Evolutionary conservation across 768 basidiomycete species (phyloP).

Genomic region (Mycena vulgaris): DNA sequence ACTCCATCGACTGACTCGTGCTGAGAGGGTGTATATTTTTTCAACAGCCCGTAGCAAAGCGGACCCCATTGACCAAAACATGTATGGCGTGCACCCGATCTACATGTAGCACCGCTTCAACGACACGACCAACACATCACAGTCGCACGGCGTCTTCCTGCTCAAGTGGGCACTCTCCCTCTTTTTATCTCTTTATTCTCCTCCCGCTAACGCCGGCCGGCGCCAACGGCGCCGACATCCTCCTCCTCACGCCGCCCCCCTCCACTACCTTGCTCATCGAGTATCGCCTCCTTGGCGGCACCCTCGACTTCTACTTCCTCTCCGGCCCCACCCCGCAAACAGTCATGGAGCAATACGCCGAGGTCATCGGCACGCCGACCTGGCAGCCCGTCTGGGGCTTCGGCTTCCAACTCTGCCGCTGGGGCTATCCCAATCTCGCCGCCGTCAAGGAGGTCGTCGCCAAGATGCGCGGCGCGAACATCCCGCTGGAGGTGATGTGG

Average conservation of each 20-base stretch:
- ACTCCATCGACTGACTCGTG: too few relatives aligned
- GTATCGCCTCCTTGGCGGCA: slow-evolving; percentile 83
- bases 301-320: slow-evolving; percentile 85
- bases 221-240: slow-evolving; percentile 79
- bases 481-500: slow-evolving; percentile 92
- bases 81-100: slow-evolving; percentile 82
- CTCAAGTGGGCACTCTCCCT: slow-evolving; percentile 62
- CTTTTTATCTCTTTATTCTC: not conserved
- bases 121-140: slow-evolving; percentile 61
- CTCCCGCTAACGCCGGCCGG: slow-evolving; percentile 49
- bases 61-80: slow-evolving; percentile 78
- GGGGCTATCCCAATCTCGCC: slow-evolving; percentile 43
- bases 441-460: slow-evolving; percentile 59
- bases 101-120: slow-evolving; percentile 84
- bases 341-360: slow-evolving; percentile 83
- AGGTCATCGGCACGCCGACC: slow-evolving; percentile 75
- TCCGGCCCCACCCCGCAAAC: slow-evolving; percentile 68
- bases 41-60: slow-evolving; percentile 34
- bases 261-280: slow-evolving; percentile 73
- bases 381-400: slow-evolving; percentile 85
- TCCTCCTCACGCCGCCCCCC: slow-evolving; percentile 72
- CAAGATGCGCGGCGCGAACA: slow-evolving; percentile 73
- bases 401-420: slow-evolving; percentile 84
- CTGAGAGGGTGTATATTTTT: too few relatives aligned
- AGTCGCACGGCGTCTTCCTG: slow-evolving; percentile 84